Base-by-base conservation (phyloP, 305 asterid species). In the Fraxinus nigra region DNA sequence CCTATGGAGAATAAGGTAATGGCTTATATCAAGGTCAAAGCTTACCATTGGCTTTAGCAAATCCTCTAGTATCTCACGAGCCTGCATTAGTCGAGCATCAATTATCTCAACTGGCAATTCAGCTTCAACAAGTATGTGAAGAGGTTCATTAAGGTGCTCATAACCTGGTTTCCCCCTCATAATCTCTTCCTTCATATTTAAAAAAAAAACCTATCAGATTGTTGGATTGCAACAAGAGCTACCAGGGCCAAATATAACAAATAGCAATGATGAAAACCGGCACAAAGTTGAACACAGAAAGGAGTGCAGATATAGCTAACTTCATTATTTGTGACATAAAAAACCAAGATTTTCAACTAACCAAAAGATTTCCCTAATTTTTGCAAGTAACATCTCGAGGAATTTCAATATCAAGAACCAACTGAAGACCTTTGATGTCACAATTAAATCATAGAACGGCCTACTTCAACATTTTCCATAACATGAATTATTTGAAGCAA, bases 151-250 rank as follows among this genome's bases (percentile, higher is more conserved):
- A 82, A 97, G 92, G 87, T 95, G 99, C 85, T 97, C 99, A 54
- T 92, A 97, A 82, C 99, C 99, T 2, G 98, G 96, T 85, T 93
- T 97, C 73, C 98, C 98, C 78, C 99, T 92, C 98, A 97, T 92
- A 92, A 93, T 88, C 89, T 97, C 99, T 90, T 97, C 99, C 99
- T 97, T 84, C 82, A 90, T 34, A 84, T 86, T 84, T 0, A 28
- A 28, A 28, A 28, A 28, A 28, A 28, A 28, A 74, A 28, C 69
- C 72, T 54, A 78, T 81, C 76, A 84, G 33, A 46, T 26, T 75
- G 76, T 75, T 34, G 37, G 24, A 48, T 48, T 33, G 69, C 80
- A 20, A 35, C 6, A 34, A 32, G 18, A 30, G 33, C 33, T 30
- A 30, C 33, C 33, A 30, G 3, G 33, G 33, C 33, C 33, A 33